Conservation (phyloP, 148 eudicot species). For the Chenopodium formosanum region DNA sequence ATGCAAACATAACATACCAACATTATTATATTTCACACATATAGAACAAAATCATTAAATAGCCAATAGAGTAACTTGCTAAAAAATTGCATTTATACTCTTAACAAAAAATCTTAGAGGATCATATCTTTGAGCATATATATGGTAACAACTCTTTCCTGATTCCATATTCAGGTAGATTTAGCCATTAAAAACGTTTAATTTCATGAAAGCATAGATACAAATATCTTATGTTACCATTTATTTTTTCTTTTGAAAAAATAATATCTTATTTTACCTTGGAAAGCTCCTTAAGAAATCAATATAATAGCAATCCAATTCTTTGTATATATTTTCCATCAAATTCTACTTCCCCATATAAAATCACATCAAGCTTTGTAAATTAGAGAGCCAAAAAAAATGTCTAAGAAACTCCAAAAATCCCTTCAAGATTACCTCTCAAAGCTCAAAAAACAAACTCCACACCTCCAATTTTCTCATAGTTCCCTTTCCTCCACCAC, state of each 20-base stretch:
- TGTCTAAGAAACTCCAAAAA: constrained; percentile 58
- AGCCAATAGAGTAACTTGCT: background rate
- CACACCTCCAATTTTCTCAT: constrained; percentile 33
- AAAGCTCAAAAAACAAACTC: constrained; percentile 49
- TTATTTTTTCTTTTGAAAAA: too few relatives aligned
- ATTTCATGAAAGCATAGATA: constrained; percentile 2
- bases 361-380: background rate
- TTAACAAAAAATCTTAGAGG: background rate
- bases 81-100: constrained; percentile 11
- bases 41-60: constrained; percentile 17
- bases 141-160: constrained; percentile 17
- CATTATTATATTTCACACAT: background rate
- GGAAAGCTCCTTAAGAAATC: too few relatives aligned
- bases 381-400: constrained; percentile 10
- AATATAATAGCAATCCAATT: background rate
- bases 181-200: constrained; percentile 6
- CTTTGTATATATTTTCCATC: background rate
- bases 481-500: constrained; percentile 44
- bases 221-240: constrained; percentile 23
- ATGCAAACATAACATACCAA: constrained; percentile 23
- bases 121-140: constrained; percentile 5
- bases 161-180: constrained; percentile 24
- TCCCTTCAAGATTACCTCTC: constrained; percentile 50
- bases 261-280: too few relatives aligned
- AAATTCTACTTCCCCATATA: background rate